These are phyloP conservation scores for Carex myosuroides DNA, from an alignment of 176 grass and related monocot species.

Conservation along the genomic window DNA sequence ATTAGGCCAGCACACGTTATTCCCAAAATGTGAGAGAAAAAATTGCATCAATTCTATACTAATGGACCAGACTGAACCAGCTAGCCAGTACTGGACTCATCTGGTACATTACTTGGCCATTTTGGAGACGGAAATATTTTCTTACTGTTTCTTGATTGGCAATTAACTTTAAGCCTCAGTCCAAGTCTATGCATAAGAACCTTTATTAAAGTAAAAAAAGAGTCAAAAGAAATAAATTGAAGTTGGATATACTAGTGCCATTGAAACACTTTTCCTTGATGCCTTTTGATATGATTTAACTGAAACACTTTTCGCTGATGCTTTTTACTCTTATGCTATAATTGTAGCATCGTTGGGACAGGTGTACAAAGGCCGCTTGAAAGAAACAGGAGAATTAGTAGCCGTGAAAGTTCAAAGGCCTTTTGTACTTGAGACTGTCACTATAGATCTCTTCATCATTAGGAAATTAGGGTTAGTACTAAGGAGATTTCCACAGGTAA, in stretches of 20 bases:
- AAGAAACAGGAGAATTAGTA: constrained; percentile 85
- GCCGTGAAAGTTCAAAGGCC: constrained; percentile 96
- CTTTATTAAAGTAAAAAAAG: too few relatives aligned
- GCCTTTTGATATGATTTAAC: neutral
- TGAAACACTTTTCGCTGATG: neutral
- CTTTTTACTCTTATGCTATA: constrained; percentile 3
- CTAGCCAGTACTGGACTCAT: neutral
- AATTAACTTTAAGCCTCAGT: neutral
- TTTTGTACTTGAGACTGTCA: constrained; percentile 91
- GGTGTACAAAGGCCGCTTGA: constrained; percentile 93
- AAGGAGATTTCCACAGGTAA: constrained; percentile 85
- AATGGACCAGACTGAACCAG: neutral
- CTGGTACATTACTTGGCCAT: neutral
- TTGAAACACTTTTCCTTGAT: neutral
- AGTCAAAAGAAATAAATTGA: neutral
- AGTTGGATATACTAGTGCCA: neutral
- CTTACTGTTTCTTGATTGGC: neutral
- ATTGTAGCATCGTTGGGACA: constrained; percentile 89
- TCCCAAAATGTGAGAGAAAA: neutral
- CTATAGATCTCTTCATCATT: constrained; percentile 90
- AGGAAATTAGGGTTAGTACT: constrained; percentile 76
- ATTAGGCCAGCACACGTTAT: neutral
- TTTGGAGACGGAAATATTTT: neutral
- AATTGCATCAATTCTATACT: neutral
- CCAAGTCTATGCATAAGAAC: neutral